Evolutionary conservation across 176 grass and related monocot species (phyloP).

Genomic region (Phyllostachys edulis): DNA sequence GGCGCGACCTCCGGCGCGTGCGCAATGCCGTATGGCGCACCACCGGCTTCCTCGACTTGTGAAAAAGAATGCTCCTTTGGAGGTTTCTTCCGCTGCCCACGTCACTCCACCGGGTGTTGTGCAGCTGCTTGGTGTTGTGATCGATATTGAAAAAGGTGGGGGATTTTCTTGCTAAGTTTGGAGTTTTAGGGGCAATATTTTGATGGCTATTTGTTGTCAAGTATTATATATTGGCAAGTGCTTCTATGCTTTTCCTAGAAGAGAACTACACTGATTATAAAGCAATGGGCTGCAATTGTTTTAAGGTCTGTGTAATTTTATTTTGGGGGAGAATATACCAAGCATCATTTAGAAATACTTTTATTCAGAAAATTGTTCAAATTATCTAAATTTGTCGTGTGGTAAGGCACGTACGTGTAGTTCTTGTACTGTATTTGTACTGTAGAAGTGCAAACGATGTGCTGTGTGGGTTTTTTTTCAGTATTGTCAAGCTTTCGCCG

Average conservation of each 20-base stretch:
- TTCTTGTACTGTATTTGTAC: neutral
- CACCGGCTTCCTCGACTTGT: constrained; percentile 88
- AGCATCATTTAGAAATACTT: neutral
- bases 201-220: constrained; percentile 7
- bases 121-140: neutral
- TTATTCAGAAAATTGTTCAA: neutral
- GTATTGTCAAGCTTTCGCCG: no score
- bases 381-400: neutral
- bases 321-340: neutral
- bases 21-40: constrained; percentile 78
- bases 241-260: constrained; percentile 12
- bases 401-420: neutral
- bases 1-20: constrained; percentile 74
- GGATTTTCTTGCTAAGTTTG: no score
- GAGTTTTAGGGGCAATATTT: neutral
- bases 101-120: neutral
- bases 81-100: constrained; percentile 28
- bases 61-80: constrained; percentile 45
- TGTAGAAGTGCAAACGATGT: neutral
- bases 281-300: neutral
- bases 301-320: neutral
- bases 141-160: neutral
- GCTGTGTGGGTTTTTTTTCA: no score
- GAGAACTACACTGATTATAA: neutral
- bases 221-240: neutral